Evolutionary conservation across 106 monocot genomes (phyloP).

Genomic region (Xerophyta viscosa): DNA sequence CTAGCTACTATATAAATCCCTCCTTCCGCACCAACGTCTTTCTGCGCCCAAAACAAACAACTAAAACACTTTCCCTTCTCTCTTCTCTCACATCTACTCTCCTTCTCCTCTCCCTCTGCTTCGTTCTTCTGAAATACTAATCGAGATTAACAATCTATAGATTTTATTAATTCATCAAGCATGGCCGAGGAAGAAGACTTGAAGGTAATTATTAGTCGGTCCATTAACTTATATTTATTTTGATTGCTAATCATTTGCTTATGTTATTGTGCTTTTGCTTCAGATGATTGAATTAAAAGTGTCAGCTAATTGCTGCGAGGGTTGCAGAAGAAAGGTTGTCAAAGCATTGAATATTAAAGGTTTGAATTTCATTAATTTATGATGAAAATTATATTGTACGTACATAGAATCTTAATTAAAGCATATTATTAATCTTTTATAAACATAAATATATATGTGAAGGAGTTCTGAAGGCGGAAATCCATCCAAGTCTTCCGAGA

Average conservation of each 20-base stretch:
- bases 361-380: too few species aligned
- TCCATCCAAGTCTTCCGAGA: conserved; percentile 66
- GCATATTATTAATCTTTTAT: too few species aligned
- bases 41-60: too few species aligned
- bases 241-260: not conserved
- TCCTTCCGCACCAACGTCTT: too few species aligned
- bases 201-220: not conserved
- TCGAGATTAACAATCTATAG: too few species aligned
- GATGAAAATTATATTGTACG: too few species aligned
- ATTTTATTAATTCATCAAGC: not conserved
- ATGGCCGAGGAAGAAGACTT: conserved; percentile 3
- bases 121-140: too few species aligned
- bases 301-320: conserved; percentile 8
- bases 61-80: too few species aligned
- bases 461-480: conserved; percentile 80
- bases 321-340: conserved; percentile 8
- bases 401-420: too few species aligned
- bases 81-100: too few species aligned
- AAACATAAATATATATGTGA: not conserved
- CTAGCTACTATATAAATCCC: too few species aligned
- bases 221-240: not conserved
- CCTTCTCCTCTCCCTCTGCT: too few species aligned
- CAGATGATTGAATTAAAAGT: conserved; percentile 9
- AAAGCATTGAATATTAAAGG: conserved; percentile 11
- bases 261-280: not conserved